Percentiles rank a stretch among this genome's conserved stretches.
Conservation (phyloP, 2,329 filamentous ascomycete genomes). For the Bimuria novae-zelandiae region DNA sequence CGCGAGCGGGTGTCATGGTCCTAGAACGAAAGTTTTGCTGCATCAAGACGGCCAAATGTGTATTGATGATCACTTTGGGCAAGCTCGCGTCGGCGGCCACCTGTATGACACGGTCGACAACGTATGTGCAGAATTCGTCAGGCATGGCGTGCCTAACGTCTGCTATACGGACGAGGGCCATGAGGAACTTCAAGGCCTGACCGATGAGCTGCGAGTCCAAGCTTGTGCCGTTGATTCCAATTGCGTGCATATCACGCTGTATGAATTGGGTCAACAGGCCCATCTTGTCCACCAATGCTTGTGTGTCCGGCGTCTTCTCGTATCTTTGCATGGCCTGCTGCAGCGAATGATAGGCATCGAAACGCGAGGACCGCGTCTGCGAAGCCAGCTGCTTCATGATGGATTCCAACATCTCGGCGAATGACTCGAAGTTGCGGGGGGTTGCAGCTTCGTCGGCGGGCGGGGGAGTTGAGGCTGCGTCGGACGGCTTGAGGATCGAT, state of each 20-base stretch:
- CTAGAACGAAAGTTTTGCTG: slow-evolving; percentile 78
- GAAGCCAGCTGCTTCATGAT: slow-evolving; percentile 80
- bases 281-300: slow-evolving; percentile 68
- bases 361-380: slow-evolving; percentile 69
- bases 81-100: slow-evolving; percentile 69
- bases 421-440: slow-evolving; percentile 59
- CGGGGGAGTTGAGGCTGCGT: slow-evolving; percentile 44
- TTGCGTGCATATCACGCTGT: slow-evolving; percentile 74
- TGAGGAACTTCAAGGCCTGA: slow-evolving; percentile 77
- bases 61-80: slow-evolving; percentile 78
- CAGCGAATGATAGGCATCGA: slow-evolving; percentile 87
- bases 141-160: slow-evolving; percentile 72
- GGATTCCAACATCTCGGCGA: slow-evolving; percentile 83
- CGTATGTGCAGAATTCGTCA: slow-evolving; percentile 77
- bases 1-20: slow-evolving; percentile 73
- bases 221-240: slow-evolving; percentile 58
- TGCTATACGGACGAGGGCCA: slow-evolving; percentile 74
- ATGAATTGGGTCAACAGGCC: slow-evolving; percentile 79
- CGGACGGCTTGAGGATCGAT: slow-evolving; percentile 79
- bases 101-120: slow-evolving; percentile 79
- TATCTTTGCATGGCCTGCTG: slow-evolving; percentile 77
- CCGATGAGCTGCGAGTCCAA: slow-evolving; percentile 72
- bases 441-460: slow-evolving; percentile 45
- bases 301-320: slow-evolving; percentile 69
- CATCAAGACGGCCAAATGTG: slow-evolving; percentile 79